These are phyloP conservation scores for Gnomoniopsis sp. DNA, from an alignment of 2,329 filamentous ascomycete genomes.

Conservation along the genomic window DNA sequence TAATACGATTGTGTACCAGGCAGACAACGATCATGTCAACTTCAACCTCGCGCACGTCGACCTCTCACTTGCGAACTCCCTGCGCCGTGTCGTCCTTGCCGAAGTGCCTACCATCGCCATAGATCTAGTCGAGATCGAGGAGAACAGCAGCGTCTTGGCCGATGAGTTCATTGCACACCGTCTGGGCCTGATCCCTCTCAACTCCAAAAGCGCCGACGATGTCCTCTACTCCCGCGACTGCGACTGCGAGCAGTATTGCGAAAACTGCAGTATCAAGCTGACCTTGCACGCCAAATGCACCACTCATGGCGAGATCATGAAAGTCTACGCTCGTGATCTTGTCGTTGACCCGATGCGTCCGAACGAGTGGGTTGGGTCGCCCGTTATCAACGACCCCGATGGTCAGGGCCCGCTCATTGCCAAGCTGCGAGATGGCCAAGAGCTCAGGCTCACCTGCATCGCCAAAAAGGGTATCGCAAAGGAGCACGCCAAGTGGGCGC, in stretches of 20 bases:
- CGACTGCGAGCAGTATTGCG: conserved; percentile 93
- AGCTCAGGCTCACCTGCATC: conserved; percentile 84
- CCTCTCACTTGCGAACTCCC: conserved; percentile 85
- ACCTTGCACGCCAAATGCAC: conserved; percentile 83
- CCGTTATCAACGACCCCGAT: conserved; percentile 80
- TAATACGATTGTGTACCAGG: conserved; percentile 46
- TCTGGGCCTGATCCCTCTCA: conserved; percentile 83
- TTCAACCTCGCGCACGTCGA: conserved; percentile 90
- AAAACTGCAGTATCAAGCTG: conserved; percentile 83
- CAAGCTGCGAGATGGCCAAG: conserved; percentile 86
- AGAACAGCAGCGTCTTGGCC: conserved; percentile 91
- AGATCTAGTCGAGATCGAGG: conserved; percentile 88
- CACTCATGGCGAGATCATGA: conserved; percentile 76
- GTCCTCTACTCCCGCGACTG: conserved; percentile 90
- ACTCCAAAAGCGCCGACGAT: conserved; percentile 77
- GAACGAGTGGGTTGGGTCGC: conserved; percentile 73
- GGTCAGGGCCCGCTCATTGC: conserved; percentile 80
- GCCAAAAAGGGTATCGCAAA: conserved; percentile 99
- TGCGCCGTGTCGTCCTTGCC: conserved; percentile 86
- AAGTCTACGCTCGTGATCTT: conserved; percentile 88
- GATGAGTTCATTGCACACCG: conserved; percentile 96
- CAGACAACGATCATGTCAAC: conserved; percentile 76
- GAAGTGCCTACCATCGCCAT: conserved; percentile 95
- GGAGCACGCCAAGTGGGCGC: conserved; percentile 98
- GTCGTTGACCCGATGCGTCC: conserved; percentile 66